phyloP scores from a whole-genome alignment of 2,329 filamentous ascomycete species.

The Leptographium radiaticola region DNA sequence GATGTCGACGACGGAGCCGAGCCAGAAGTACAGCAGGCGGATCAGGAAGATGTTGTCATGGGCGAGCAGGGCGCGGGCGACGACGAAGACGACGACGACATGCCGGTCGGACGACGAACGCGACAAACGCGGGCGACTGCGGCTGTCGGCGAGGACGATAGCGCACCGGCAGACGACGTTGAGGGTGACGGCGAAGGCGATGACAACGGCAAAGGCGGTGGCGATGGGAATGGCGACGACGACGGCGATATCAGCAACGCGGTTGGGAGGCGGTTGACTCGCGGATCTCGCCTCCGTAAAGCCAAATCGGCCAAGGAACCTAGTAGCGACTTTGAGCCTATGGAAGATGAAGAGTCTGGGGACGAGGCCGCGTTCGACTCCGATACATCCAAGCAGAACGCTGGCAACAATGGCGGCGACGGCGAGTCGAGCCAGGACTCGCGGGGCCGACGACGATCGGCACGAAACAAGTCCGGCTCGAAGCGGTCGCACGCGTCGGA shows the following conservation, averaged over 20 bases:
- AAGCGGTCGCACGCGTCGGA: constrained; percentile 39
- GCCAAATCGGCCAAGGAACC: constrained; percentile 36
- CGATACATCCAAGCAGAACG: constrained; percentile 14
- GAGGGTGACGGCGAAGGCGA: no score
- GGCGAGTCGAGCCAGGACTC: constrained; percentile 35
- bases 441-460: constrained; percentile 30
- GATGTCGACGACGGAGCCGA: constrained; percentile 1
- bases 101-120: constrained; percentile 29
- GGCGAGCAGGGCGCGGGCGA: constrained; percentile 22
- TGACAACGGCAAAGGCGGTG: neutral
- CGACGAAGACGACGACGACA: constrained; percentile 16
- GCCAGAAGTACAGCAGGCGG: neutral
- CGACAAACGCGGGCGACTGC: constrained; percentile 6
- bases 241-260: constrained; percentile 5
- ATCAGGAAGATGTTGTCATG: constrained; percentile 2
- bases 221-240: constrained; percentile 11
- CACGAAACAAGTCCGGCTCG: constrained; percentile 24
- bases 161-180: neutral
- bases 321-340: constrained; percentile 49
- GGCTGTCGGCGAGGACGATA: constrained; percentile 3
- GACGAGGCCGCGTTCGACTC: constrained; percentile 33
- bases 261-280: constrained; percentile 31
- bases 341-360: constrained; percentile 45
- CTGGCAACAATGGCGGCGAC: constrained; percentile 19
- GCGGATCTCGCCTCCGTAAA: constrained; percentile 28